Conservation (phyloP, 2,329 filamentous ascomycete genomes). For the Scleromitrula shiraiana region DNA sequence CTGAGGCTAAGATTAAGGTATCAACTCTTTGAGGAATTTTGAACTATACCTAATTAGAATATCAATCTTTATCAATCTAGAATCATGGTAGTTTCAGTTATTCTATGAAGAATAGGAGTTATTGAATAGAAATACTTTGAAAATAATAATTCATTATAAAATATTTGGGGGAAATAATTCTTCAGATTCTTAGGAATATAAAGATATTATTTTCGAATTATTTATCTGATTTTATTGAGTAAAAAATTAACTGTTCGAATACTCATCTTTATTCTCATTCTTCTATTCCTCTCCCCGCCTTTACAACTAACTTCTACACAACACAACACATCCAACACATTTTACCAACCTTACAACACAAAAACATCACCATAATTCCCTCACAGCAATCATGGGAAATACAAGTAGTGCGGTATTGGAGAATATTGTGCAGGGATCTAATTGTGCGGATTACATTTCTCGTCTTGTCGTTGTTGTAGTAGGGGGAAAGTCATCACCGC, state of each 20-base stretch:
- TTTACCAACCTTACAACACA: slow-evolving; percentile 2
- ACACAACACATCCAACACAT: slow-evolving; percentile 4
- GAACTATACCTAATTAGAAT: too few species aligned
- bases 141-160: background rate
- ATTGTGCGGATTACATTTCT: slow-evolving; percentile 55
- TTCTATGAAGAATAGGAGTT: background rate
- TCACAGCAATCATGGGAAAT: slow-evolving; percentile 50
- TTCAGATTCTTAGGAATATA: background rate
- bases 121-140: background rate
- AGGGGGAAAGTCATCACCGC: background rate
- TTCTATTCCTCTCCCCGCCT: background rate
- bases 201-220: background rate
- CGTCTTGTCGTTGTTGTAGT: background rate
- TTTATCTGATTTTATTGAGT: background rate
- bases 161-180: background rate
- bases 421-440: slow-evolving; percentile 91
- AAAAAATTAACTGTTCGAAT: too few species aligned
- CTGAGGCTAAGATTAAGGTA: background rate
- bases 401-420: slow-evolving; percentile 72
- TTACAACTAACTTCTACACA: background rate
- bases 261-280: background rate
- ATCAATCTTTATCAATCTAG: background rate
- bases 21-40: too few species aligned
- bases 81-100: background rate
- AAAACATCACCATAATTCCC: slow-evolving; percentile 10